Evolutionary conservation across 2,329 filamentous ascomycete species (phyloP).

Genomic region (Fusarium citri): DNA sequence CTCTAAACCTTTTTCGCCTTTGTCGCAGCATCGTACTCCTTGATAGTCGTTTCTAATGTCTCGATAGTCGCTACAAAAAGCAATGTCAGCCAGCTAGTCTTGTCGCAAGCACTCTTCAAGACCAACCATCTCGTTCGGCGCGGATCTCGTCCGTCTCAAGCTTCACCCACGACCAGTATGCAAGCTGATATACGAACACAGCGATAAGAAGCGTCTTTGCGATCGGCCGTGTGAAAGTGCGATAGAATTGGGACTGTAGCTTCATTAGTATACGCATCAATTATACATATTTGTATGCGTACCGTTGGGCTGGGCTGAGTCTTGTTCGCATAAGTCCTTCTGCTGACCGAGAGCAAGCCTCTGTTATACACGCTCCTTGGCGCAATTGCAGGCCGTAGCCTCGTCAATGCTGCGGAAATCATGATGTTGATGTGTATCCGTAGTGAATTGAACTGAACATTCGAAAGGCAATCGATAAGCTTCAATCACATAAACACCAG

Average conservation of each 20-base stretch:
- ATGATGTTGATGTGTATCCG: slow-evolving; percentile 14
- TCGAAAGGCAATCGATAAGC: slow-evolving; percentile 18
- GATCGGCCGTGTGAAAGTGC: slow-evolving; percentile 77
- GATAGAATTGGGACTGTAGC: slow-evolving; percentile 74
- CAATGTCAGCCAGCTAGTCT: slow-evolving; percentile 19
- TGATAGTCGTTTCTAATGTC: slow-evolving; percentile 54
- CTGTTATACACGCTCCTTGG: neutral
- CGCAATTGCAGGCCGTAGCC: slow-evolving; percentile 27
- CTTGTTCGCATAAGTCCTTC: slow-evolving; percentile 46
- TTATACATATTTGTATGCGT: neutral
- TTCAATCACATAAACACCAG: slow-evolving; percentile 10
- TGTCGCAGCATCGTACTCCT: slow-evolving; percentile 48
- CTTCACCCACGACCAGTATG: slow-evolving; percentile 80
- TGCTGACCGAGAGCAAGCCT: neutral
- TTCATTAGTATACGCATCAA: neutral
- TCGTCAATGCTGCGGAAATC: slow-evolving; percentile 18
- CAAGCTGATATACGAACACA: slow-evolving; percentile 81
- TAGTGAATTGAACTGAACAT: neutral
- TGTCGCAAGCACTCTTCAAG: neutral
- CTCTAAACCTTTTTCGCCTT: slow-evolving; percentile 36
- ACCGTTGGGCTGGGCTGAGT: slow-evolving; percentile 46
- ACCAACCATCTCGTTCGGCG: slow-evolving; percentile 66
- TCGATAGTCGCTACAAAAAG: slow-evolving; percentile 50
- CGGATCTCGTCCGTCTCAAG: slow-evolving; percentile 78
- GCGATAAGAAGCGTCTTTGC: slow-evolving; percentile 80